These are phyloP conservation scores for Solanum piurae DNA, from an alignment of 257 asterid species.

Conservation along the genomic window DNA sequence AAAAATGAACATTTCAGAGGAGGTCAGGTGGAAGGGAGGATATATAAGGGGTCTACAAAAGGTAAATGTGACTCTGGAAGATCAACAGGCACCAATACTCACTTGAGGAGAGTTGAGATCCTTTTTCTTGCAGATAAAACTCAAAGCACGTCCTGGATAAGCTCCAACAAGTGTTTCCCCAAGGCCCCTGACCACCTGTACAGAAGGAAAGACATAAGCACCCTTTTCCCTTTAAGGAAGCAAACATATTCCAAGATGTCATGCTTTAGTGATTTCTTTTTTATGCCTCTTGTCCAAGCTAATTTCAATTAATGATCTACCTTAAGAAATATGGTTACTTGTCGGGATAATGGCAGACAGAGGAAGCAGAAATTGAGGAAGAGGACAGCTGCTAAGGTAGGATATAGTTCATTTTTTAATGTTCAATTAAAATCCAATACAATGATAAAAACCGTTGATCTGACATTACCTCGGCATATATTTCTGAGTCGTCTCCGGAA, in stretches of 20 bases:
- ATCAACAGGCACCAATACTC: constrained; percentile 4
- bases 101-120: constrained; percentile 77
- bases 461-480: constrained; percentile 76
- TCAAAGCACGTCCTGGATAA: constrained; percentile 98
- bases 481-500: constrained; percentile 84
- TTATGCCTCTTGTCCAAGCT: not conserved
- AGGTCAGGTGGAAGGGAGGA: not conserved
- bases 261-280: not conserved
- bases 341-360: not conserved
- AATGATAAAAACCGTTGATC: not conserved
- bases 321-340: not conserved
- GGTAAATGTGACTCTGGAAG: not conserved
- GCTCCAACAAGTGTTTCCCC: constrained; percentile 99
- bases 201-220: constrained; percentile 1
- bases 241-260: not conserved
- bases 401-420: not conserved
- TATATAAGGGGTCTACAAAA: not conserved
- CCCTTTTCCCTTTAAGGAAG: not conserved
- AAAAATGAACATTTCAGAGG: not conserved
- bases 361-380: not conserved
- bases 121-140: constrained; percentile 84
- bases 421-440: not conserved
- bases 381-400: not conserved
- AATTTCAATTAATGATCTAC: not conserved
- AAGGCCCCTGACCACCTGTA: constrained; percentile 94